These are phyloP conservation scores for Aspergillus baeticus DNA, from an alignment of 495 filamentous ascomycete species.

Conservation along the genomic window DNA sequence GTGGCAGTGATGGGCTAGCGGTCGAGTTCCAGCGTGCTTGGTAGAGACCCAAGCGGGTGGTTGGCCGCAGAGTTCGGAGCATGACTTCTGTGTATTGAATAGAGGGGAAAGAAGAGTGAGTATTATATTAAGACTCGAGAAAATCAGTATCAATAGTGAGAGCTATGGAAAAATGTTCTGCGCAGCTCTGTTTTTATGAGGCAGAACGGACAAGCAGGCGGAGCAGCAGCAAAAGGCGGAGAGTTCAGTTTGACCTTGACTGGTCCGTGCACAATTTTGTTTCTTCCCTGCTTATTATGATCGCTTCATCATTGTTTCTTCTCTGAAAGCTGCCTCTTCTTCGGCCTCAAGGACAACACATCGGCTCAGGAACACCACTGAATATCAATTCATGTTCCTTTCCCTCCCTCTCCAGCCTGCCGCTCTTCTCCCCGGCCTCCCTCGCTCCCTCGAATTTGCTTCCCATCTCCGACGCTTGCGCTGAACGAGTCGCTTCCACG, in stretches of 20 bases:
- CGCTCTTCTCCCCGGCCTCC: slow-evolving; percentile 10
- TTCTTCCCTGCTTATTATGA: slow-evolving; percentile 24
- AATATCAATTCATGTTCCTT: slow-evolving; percentile 14
- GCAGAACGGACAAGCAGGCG: neutral
- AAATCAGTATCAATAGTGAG: neutral
- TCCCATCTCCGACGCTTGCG: slow-evolving; percentile 21
- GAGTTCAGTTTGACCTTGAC: slow-evolving; percentile 8
- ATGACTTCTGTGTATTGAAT: slow-evolving; percentile 16
- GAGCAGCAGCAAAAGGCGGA: slow-evolving; percentile 24
- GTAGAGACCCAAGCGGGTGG: slow-evolving; percentile 26
- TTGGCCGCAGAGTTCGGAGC: slow-evolving; percentile 28
- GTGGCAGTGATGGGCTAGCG: slow-evolving; percentile 38
- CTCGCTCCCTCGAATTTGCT: slow-evolving; percentile 12
- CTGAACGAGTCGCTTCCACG: slow-evolving; percentile 17
- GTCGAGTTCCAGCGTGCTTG: slow-evolving; percentile 44
- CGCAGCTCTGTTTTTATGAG: neutral
- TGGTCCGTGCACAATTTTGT: slow-evolving; percentile 40
- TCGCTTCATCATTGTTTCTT: neutral
- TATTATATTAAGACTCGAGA: no score
- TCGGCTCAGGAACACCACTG: slow-evolving; percentile 12
- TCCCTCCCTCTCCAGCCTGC: neutral
- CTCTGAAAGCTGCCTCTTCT: slow-evolving; percentile 8
- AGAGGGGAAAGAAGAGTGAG: neutral
- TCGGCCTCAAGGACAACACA: slow-evolving; percentile 13
- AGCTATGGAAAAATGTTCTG: neutral